A percentile compares a stretch with the other conserved stretches of the same genome.
Evolutionary conservation across 2,329 filamentous ascomycete species (phyloP).

Genomic region (Alternaria rosae): DNA sequence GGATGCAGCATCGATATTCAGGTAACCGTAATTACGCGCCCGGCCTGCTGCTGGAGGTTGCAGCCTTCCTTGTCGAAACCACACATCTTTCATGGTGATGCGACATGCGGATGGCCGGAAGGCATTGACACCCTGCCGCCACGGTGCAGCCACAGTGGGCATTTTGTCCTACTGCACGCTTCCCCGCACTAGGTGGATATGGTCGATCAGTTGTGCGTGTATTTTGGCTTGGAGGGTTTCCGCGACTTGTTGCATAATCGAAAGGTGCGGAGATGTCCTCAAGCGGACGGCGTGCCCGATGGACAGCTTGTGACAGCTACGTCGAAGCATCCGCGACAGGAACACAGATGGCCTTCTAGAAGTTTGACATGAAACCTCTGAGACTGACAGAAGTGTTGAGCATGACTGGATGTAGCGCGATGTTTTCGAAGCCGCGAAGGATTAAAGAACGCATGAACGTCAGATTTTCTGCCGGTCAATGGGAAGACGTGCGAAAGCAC

Average conservation of each 20-base stretch:
- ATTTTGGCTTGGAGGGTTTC: conserved; percentile 6
- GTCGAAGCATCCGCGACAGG: conserved; percentile 26
- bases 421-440: conserved; percentile 28
- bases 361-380: conserved; percentile 40
- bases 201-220: conserved; percentile 13
- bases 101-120: conserved; percentile 17
- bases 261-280: conserved; percentile 16
- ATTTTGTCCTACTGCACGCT: conserved; percentile 29
- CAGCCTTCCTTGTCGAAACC: not conserved
- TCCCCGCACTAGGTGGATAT: conserved; percentile 29
- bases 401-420: conserved; percentile 23
- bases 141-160: conserved; percentile 28
- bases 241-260: conserved; percentile 21
- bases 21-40: not conserved
- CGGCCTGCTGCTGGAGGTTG: not conserved
- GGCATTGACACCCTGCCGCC: conserved; percentile 17
- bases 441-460: conserved; percentile 37
- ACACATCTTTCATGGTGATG: conserved; percentile 5
- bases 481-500: conserved; percentile 18
- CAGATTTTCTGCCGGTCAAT: conserved; percentile 20
- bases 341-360: conserved; percentile 38
- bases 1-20: not conserved
- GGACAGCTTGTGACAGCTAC: conserved; percentile 30
- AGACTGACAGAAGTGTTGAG: conserved; percentile 31
- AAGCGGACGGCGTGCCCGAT: conserved; percentile 25